These are phyloP conservation scores for Acer yangbiense DNA, from an alignment of 345 rosid species.

Conservation along the genomic window DNA sequence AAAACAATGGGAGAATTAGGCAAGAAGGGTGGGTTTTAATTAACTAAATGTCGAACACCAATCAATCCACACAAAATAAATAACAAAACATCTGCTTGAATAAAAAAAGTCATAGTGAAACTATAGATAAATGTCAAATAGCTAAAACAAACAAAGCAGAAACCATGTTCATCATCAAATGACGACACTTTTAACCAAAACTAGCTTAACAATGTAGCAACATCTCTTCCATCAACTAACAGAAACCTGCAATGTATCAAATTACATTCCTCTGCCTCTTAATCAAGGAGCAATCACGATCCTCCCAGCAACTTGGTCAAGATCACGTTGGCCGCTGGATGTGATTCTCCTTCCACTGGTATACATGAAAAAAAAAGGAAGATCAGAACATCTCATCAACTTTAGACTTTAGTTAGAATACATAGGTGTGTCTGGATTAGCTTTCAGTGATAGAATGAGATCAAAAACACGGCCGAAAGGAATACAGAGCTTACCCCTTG, in stretches of 20 bases:
- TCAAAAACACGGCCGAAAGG: background rate
- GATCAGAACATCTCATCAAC: background rate
- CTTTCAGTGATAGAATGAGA: background rate
- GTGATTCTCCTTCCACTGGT: slow-evolving; percentile 85
- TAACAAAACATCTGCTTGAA: background rate
- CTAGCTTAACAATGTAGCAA: background rate
- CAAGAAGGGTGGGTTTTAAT: too few relatives aligned
- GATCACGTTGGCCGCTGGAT: slow-evolving; percentile 83
- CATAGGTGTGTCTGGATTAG: too few relatives aligned
- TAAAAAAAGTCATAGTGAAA: background rate
- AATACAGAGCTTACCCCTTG: slow-evolving; percentile 50
- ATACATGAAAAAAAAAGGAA: background rate
- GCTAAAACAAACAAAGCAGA: background rate
- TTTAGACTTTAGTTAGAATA: background rate
- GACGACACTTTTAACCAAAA: slow-evolving; percentile 10
- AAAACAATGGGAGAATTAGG: too few relatives aligned
- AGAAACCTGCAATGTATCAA: slow-evolving; percentile 10
- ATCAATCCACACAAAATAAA: too few relatives aligned
- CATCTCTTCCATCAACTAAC: slow-evolving; percentile 19
- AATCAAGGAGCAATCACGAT: slow-evolving; percentile 50
- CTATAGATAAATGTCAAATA: background rate
- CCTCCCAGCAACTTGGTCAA: slow-evolving; percentile 91
- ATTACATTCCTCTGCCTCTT: background rate
- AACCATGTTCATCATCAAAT: background rate
- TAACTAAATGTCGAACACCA: too few relatives aligned